A percentile compares a stretch with the other conserved stretches of the same genome.
These are phyloP conservation scores for Talaromyces islandicus DNA, from an alignment of 2,329 filamentous ascomycete genomes.

Conservation along the genomic window DNA sequence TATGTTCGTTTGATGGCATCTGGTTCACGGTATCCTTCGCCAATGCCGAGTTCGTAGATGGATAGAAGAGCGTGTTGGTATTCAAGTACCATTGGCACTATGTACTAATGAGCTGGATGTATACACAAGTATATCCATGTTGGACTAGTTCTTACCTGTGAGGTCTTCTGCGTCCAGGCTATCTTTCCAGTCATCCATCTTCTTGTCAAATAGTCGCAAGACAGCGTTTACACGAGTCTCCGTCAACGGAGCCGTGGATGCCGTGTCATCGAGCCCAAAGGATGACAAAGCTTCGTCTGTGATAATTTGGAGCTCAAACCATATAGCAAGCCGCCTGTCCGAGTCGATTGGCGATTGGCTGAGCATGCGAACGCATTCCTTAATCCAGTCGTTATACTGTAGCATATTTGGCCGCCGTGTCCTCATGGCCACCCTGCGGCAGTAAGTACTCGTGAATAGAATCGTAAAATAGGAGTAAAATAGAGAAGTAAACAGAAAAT, in stretches of 20 bases:
- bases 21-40: conserved; percentile 31
- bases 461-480: too few relatives aligned
- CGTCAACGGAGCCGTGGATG: conserved; percentile 23
- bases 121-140: neutral
- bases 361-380: conserved; percentile 25
- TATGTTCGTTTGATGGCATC: conserved; percentile 27
- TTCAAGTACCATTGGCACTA: conserved; percentile 25
- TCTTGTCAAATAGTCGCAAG: conserved; percentile 30
- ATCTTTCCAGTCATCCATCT: conserved; percentile 28
- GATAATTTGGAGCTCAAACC: conserved; percentile 30
- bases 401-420: conserved; percentile 30
- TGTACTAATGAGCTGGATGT: neutral
- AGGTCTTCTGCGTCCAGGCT: conserved; percentile 21
- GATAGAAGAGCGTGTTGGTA: conserved; percentile 26
- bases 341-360: conserved; percentile 23
- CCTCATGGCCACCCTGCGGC: conserved; percentile 28
- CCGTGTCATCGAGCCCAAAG: conserved; percentile 31
- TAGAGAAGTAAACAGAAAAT: neutral
- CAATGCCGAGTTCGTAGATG: conserved; percentile 28
- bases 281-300: conserved; percentile 29
- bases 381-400: conserved; percentile 31
- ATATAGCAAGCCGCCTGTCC: conserved; percentile 26
- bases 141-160: conserved; percentile 18
- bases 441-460: conserved; percentile 4
- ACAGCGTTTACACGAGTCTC: conserved; percentile 29